phyloP scores from a whole-genome alignment of 768 basidiomycete species.

The Collybia mongolica region DNA sequence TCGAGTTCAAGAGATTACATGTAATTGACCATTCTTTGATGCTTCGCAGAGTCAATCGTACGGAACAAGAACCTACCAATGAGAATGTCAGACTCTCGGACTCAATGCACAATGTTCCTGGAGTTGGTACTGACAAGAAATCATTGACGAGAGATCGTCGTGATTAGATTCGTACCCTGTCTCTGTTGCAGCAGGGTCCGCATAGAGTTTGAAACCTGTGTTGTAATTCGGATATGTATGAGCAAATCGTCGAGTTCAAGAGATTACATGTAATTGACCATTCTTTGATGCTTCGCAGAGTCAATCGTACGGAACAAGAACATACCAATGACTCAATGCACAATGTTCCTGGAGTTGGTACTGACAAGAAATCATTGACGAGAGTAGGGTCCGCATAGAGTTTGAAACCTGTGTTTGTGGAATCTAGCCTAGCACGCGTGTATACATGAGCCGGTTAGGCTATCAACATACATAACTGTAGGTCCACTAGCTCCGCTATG shows the following conservation, averaged over 20 bases:
- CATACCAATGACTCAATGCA: neutral
- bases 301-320: neutral
- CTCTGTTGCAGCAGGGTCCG: neutral
- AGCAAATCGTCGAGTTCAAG: neutral
- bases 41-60: slow-evolving; percentile 4
- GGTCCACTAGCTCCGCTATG: slow-evolving; percentile 7
- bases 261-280: slow-evolving; percentile 3
- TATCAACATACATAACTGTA: no score
- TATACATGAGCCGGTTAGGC: no score
- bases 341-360: slow-evolving; percentile 1
- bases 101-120: slow-evolving; percentile 1
- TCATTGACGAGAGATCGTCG: neutral
- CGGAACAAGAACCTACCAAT: neutral
- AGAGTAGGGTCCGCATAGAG: neutral
- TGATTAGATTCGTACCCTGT: neutral
- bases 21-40: slow-evolving; percentile 5
- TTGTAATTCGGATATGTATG: slow-evolving; percentile 10
- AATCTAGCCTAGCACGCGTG: no score
- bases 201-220: no score
- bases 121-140: slow-evolving; percentile 4
- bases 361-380: slow-evolving; percentile 3
- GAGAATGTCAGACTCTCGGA: slow-evolving; percentile 1
- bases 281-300: slow-evolving; percentile 6
- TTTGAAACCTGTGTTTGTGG: neutral
- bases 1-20: neutral